Evolutionary conservation across 805 yeast genomes (phyloP).

Genomic region (Jamesozyma hellenica): DNA sequence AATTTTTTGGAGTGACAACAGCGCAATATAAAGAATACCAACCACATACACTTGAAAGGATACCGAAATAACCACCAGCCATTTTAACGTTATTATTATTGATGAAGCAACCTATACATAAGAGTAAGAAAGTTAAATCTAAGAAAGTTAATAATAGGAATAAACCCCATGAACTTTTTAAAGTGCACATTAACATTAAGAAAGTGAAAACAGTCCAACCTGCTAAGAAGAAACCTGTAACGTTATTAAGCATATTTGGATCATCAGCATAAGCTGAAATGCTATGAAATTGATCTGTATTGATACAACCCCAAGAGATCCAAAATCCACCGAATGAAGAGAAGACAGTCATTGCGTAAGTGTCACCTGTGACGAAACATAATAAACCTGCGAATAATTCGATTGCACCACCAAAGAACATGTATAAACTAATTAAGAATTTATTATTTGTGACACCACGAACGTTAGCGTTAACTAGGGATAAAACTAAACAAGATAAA

Average conservation of each 20-base stretch:
- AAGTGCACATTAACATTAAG: slow-evolving; percentile 45
- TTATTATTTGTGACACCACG: slow-evolving; percentile 55
- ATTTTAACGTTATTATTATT: slow-evolving; percentile 33
- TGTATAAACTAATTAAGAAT: slow-evolving; percentile 54
- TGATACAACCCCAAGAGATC: slow-evolving; percentile 63
- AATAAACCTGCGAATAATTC: slow-evolving; percentile 67
- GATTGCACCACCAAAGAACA: slow-evolving; percentile 64
- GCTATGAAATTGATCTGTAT: slow-evolving; percentile 48
- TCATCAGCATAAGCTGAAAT: slow-evolving; percentile 38
- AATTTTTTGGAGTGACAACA: slow-evolving; percentile 47
- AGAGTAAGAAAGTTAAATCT: slow-evolving; percentile 43
- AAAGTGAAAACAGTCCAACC: slow-evolving; percentile 62
- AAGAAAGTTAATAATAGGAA: slow-evolving; percentile 44
- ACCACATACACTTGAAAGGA: slow-evolving; percentile 45
- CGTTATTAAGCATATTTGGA: slow-evolving; percentile 38
- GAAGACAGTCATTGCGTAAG: slow-evolving; percentile 56
- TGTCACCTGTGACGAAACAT: slow-evolving; percentile 67
- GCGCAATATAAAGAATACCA: slow-evolving; percentile 60
- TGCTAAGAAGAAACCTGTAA: slow-evolving; percentile 46
- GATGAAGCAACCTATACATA: slow-evolving; percentile 44
- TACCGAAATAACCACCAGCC: slow-evolving; percentile 58
- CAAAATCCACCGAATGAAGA: slow-evolving; percentile 59
- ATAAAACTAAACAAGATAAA: slow-evolving; percentile 43
- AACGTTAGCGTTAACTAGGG: slow-evolving; percentile 53
- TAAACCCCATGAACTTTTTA: slow-evolving; percentile 51